A percentile compares a stretch with the other conserved stretches of the same genome.
phyloP scores from a whole-genome alignment of 1,139 yeast species.

The Schwanniomyces etchellsii region DNA sequence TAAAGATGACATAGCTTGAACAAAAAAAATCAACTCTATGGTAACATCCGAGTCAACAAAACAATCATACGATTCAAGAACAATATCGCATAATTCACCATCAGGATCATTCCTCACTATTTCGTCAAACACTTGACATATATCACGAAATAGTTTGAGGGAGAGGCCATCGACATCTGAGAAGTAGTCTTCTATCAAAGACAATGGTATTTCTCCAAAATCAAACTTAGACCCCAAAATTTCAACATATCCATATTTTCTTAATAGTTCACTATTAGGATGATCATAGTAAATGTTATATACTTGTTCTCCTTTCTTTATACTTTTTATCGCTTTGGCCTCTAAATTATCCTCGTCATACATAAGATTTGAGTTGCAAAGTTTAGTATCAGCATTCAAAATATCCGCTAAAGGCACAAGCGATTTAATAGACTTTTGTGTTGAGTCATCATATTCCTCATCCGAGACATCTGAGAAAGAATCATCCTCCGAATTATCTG shows the following conservation, averaged over 20 bases:
- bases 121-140: conserved; percentile 26
- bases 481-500: conserved; percentile 13
- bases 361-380: conserved; percentile 69
- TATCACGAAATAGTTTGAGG: too few relatives aligned
- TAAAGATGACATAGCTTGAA: conserved; percentile 48
- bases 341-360: conserved; percentile 44
- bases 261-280: conserved; percentile 80
- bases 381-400: conserved; percentile 75
- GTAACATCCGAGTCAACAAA: conserved; percentile 51
- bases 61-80: conserved; percentile 57
- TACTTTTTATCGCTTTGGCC: conserved; percentile 66
- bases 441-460: conserved; percentile 11
- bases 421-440: conserved; percentile 53
- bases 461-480: conserved; percentile 13
- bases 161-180: conserved; percentile 17
- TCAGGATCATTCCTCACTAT: conserved; percentile 29
- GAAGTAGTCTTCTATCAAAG: conserved; percentile 30
- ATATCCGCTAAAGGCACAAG: conserved; percentile 94
- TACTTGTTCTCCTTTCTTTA: conserved; percentile 63
- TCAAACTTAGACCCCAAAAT: conserved; percentile 68
- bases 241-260: conserved; percentile 92
- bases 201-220: conserved; percentile 67
- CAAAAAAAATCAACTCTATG: conserved; percentile 48
- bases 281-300: conserved; percentile 88
- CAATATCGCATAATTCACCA: conserved; percentile 37